phyloP scores from a whole-genome alignment of 2,329 filamentous ascomycete species.

The Fusarium hainanense region DNA sequence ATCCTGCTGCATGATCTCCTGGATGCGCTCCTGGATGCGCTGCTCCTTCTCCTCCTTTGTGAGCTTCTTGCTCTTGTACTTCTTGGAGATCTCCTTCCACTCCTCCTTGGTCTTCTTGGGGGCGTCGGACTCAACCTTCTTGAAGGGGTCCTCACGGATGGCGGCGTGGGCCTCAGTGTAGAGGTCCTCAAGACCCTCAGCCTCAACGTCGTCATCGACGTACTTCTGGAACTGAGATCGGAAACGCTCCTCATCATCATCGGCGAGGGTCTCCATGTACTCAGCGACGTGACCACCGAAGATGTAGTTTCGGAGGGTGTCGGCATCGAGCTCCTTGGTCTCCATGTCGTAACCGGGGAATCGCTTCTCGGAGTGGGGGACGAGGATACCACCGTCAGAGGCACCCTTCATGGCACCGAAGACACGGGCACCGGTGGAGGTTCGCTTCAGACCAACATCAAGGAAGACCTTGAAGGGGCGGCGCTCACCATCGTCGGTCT shows the following conservation, averaged over 20 bases:
- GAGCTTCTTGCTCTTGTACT: conserved; percentile 83
- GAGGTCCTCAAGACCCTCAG: conserved; percentile 95
- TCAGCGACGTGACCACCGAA: conserved; percentile 97
- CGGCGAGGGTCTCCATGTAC: conserved; percentile 99
- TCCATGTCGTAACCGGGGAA: conserved; percentile 99
- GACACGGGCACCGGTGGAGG: conserved; percentile 97
- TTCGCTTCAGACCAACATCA: conserved; percentile 96
- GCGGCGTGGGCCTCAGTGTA: conserved; percentile 95
- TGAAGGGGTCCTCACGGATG: conserved; percentile 98
- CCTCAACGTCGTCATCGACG: conserved; percentile 96
- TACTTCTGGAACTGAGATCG: conserved; percentile 98
- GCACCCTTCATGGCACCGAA: conserved; percentile 99
- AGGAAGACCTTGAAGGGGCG: conserved; percentile 99
- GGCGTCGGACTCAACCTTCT: conserved; percentile 81
- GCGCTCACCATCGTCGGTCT: conserved; percentile 82
- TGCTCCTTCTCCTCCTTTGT: conserved; percentile 84
- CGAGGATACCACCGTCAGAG: conserved; percentile 95
- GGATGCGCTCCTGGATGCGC: conserved; percentile 91
- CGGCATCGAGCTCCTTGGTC: conserved; percentile 96
- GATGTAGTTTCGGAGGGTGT: conserved; percentile 99
- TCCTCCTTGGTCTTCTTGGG: conserved; percentile 97
- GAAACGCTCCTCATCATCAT: conserved; percentile 99
- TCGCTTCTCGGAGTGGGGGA: conserved; percentile 99
- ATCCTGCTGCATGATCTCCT: conserved; percentile 73
- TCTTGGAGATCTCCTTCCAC: conserved; percentile 95